Evolutionary conservation across 306 rosid species (phyloP).

Genomic region (Cucumis melo): DNA sequence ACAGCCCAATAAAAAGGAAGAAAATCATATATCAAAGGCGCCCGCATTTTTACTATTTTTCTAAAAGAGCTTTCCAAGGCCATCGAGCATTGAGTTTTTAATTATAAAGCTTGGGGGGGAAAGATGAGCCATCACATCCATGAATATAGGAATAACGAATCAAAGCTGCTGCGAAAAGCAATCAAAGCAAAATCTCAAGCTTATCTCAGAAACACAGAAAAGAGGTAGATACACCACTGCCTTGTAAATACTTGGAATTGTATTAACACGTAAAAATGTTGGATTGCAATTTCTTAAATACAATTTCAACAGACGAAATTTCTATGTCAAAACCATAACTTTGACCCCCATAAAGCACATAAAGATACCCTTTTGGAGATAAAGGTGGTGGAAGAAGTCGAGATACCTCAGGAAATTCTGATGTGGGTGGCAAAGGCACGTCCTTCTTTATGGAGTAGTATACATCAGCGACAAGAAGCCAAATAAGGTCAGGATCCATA

Average conservation of each 20-base stretch:
- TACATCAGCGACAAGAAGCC: conserved; percentile 89
- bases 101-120: background rate
- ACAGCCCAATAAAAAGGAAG: no score
- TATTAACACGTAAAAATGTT: conserved; percentile 25
- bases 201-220: background rate
- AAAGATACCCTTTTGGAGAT: conserved; percentile 44
- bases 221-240: background rate
- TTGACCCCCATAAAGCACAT: conserved; percentile 70
- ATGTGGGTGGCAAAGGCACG: conserved; percentile 28
- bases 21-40: no score
- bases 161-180: background rate
- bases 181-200: background rate
- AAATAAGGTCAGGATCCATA: conserved; percentile 76
- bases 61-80: no score
- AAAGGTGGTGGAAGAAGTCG: conserved; percentile 47
- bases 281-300: conserved; percentile 38
- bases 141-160: background rate
- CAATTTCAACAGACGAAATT: conserved; percentile 41
- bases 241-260: conserved; percentile 5
- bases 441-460: conserved; percentile 46
- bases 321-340: conserved; percentile 69
- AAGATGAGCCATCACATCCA: background rate
- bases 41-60: no score
- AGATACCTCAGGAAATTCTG: conserved; percentile 38
- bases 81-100: background rate